Conservation (phyloP, 352 stramenopile species). For the Globisporangium nodosum region DNA sequence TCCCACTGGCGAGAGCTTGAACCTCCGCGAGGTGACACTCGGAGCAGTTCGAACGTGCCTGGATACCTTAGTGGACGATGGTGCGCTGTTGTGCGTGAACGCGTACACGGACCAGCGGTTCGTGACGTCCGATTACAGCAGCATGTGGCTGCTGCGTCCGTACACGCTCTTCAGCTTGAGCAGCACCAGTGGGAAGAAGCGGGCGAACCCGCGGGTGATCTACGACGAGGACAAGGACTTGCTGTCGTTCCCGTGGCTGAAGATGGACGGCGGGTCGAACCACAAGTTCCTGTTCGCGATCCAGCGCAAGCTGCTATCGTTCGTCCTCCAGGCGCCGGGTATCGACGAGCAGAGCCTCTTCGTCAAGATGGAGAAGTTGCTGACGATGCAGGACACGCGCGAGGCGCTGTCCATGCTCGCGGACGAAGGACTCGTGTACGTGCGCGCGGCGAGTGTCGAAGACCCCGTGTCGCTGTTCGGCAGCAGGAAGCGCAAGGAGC, state of each 20-base stretch:
- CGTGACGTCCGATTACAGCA: constrained; percentile 52
- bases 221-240: constrained; percentile 79
- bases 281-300: constrained; percentile 72
- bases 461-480: constrained; percentile 24
- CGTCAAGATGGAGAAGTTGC: constrained; percentile 46
- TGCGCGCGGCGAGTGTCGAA: constrained; percentile 23
- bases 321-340: constrained; percentile 48
- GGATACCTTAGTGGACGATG: constrained; percentile 46
- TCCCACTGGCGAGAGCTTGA: not conserved
- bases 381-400: constrained; percentile 69
- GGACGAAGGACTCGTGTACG: constrained; percentile 68
- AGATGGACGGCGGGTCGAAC: constrained; percentile 76
- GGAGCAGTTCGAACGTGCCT: constrained; percentile 24
- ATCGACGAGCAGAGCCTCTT: constrained; percentile 54
- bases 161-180: constrained; percentile 45
- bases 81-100: constrained; percentile 57
- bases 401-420: constrained; percentile 65
- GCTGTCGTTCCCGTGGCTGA: constrained; percentile 74
- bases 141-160: constrained; percentile 62
- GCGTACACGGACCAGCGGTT: constrained; percentile 66
- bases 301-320: constrained; percentile 63
- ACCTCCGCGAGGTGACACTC: not conserved
- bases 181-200: not conserved
- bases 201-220: constrained; percentile 27
- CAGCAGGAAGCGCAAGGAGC: not conserved